Percentiles rank a stretch among this genome's conserved stretches.
Conservation (phyloP, 495 filamentous ascomycete species). For the Annulohypoxylon nitens region DNA sequence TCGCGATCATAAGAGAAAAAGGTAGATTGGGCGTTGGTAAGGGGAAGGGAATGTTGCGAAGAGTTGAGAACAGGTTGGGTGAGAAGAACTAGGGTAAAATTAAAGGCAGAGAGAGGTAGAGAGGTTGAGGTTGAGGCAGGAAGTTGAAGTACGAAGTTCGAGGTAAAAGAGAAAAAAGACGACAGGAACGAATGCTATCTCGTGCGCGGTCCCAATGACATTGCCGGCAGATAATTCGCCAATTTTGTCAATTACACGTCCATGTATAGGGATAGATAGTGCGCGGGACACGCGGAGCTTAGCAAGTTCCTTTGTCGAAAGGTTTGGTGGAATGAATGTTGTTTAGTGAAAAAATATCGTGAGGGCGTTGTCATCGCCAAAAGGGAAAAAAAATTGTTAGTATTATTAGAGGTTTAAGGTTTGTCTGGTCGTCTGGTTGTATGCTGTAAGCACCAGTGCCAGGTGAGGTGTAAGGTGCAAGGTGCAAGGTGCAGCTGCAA, state of each 20-base stretch:
- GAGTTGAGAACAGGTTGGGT: conserved; percentile 10
- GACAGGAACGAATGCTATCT: conserved; percentile 43
- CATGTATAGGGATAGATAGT: conserved; percentile 11
- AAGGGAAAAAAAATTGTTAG: conserved; percentile 37
- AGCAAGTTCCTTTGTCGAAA: conserved; percentile 17
- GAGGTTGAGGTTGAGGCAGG: too few species aligned
- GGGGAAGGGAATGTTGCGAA: conserved; percentile 16
- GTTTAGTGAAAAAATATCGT: conserved; percentile 38
- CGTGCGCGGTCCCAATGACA: conserved; percentile 43
- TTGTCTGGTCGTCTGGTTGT: conserved; percentile 10
- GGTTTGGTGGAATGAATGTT: conserved; percentile 8
- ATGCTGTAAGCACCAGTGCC: too few species aligned
- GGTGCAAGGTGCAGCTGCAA: conserved; percentile 17
- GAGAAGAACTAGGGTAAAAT: conserved; percentile 16
- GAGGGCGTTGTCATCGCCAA: conserved; percentile 43
- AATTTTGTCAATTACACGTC: conserved; percentile 45
- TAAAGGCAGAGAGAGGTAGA: not conserved
- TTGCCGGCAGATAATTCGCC: conserved; percentile 40
- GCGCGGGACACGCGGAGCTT: conserved; percentile 26
- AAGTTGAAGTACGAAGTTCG: too few species aligned
- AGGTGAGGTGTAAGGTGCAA: too few species aligned
- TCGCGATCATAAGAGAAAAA: conserved; percentile 34
- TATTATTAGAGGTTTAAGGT: too few species aligned
- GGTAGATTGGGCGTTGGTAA: conserved; percentile 9
- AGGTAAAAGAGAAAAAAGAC: not conserved